These are phyloP conservation scores for Macroventuria anomochaeta DNA, from an alignment of 2,329 filamentous ascomycete species.

Conservation along the genomic window DNA sequence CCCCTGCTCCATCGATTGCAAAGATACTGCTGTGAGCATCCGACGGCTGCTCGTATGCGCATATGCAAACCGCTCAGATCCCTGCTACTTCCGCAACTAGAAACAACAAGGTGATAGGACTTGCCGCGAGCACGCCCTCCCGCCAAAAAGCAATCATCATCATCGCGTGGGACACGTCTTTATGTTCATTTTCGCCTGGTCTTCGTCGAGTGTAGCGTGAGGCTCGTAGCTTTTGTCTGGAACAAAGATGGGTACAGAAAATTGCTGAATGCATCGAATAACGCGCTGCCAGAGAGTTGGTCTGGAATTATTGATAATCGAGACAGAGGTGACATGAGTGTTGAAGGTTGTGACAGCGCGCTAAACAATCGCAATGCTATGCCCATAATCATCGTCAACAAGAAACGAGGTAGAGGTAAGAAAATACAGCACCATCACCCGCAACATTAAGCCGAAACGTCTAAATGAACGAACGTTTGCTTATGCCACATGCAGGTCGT, in stretches of 20 bases:
- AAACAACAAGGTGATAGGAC: slow-evolving; percentile 33
- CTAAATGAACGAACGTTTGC: slow-evolving; percentile 36
- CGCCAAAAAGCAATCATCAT: slow-evolving; percentile 34
- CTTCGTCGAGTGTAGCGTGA: slow-evolving; percentile 37
- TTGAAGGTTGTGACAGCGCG: slow-evolving; percentile 27
- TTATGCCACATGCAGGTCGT: slow-evolving; percentile 47
- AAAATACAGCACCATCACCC: slow-evolving; percentile 47
- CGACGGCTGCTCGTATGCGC: slow-evolving; percentile 14
- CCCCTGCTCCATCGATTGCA: slow-evolving; percentile 19
- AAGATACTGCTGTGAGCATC: slow-evolving; percentile 12
- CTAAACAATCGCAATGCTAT: slow-evolving; percentile 9
- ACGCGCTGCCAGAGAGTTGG: slow-evolving; percentile 1
- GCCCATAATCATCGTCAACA: slow-evolving; percentile 24
- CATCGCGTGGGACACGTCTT: slow-evolving; percentile 32
- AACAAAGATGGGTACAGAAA: slow-evolving; percentile 4
- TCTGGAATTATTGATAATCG: background rate
- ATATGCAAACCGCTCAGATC: slow-evolving; percentile 14
- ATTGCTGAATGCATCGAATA: background rate
- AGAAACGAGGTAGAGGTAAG: slow-evolving; percentile 35
- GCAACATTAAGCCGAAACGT: slow-evolving; percentile 38
- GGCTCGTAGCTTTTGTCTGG: slow-evolving; percentile 5
- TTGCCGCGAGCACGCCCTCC: slow-evolving; percentile 29
- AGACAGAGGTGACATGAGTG: slow-evolving; percentile 4
- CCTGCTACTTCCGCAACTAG: slow-evolving; percentile 26
- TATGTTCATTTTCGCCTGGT: slow-evolving; percentile 37